These are phyloP conservation scores for Naganishia antarctica DNA, from an alignment of 768 basidiomycete genomes.

Conservation along the genomic window DNA sequence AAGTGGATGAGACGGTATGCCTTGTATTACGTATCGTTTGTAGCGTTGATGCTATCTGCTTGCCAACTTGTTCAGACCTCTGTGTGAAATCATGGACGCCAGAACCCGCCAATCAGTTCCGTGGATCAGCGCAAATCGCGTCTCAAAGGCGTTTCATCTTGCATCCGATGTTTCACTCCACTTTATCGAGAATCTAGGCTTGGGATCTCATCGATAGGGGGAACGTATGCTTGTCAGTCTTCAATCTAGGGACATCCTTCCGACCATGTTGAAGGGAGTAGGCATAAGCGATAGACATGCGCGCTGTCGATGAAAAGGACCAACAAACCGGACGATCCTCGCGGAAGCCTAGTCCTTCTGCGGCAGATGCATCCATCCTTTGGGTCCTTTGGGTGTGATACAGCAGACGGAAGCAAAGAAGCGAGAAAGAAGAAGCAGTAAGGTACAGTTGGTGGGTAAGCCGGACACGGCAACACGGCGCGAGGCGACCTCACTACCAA, in stretches of 20 bases:
- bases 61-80: not conserved
- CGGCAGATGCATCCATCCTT: conserved; percentile 5
- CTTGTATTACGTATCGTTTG: conserved; percentile 1
- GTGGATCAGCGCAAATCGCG: not conserved
- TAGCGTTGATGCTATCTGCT: not conserved
- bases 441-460: not conserved
- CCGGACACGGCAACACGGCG: not conserved
- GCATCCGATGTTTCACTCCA: conserved; percentile 12
- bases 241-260: no score
- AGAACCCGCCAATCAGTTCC: no score
- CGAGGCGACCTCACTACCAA: not conserved
- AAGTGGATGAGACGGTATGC: not conserved
- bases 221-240: not conserved
- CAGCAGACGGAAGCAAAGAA: not conserved
- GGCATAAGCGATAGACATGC: no score
- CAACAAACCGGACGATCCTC: no score
- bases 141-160: conserved; percentile 7
- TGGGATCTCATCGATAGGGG: no score
- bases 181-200: not conserved
- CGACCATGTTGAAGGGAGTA: no score
- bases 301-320: no score
- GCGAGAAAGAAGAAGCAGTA: not conserved
- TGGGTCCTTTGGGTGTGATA: not conserved
- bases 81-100: no score
- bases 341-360: no score